Conservation (phyloP, 202 grass and related monocot genomes). For the Musa balbisiana region DNA sequence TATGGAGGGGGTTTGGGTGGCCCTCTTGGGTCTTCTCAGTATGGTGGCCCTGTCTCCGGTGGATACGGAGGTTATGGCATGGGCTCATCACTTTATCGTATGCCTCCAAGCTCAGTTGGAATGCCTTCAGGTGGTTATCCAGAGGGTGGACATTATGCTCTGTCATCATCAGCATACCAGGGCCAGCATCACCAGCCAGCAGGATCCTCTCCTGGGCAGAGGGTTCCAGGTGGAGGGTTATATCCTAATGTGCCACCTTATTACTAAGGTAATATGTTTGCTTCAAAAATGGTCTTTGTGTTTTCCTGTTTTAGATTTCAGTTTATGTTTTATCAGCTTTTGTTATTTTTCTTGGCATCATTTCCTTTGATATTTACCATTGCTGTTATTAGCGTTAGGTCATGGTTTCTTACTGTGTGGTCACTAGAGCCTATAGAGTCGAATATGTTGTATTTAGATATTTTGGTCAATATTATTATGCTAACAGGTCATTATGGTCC, state of each 20-base stretch:
- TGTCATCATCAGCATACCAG: constrained; percentile 45
- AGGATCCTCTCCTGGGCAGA: constrained; percentile 58
- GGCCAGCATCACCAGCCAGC: constrained; percentile 49
- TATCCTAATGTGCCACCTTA: constrained; percentile 82
- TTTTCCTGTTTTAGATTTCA: background rate
- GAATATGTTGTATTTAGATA: too few relatives aligned
- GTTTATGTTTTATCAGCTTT: background rate
- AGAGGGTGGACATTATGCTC: constrained; percentile 56
- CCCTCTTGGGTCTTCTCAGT: background rate
- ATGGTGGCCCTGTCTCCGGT: constrained; percentile 43
- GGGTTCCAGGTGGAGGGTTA: constrained; percentile 40
- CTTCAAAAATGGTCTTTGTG: background rate
- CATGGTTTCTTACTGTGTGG: background rate
- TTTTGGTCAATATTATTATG: too few relatives aligned
- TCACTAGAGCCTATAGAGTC: too few relatives aligned
- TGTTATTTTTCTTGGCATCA: background rate
- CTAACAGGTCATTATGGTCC: too few relatives aligned
- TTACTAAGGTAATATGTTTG: constrained; percentile 64
- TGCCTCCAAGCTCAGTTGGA: constrained; percentile 47
- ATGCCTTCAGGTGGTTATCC: constrained; percentile 42
- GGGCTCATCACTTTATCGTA: constrained; percentile 41
- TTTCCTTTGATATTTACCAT: too few relatives aligned
- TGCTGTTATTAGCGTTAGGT: background rate
- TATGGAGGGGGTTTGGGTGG: constrained; percentile 49
- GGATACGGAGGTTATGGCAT: constrained; percentile 52